Percentiles rank a stretch among this genome's conserved stretches.
phyloP scores from a whole-genome alignment of 2,329 filamentous ascomycete species.

The Ophiocordyceps camponoti-leonardi region DNA sequence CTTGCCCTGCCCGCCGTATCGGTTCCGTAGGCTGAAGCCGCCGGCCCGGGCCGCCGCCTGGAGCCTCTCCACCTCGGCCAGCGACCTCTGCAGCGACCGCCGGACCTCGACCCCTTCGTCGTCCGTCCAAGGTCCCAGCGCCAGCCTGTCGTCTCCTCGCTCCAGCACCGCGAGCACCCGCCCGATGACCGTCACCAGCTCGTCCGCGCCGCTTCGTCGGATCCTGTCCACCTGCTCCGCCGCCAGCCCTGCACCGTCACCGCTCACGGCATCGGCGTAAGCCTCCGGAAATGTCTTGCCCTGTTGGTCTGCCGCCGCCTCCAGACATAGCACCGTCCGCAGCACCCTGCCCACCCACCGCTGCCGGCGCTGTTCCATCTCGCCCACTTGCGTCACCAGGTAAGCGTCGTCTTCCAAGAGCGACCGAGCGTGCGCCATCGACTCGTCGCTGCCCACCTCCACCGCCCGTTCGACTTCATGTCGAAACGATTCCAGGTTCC shows the following conservation, averaged over 20 bases:
- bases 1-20: slow-evolving; percentile 54
- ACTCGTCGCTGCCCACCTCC: slow-evolving; percentile 20
- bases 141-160: slow-evolving; percentile 19
- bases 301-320: slow-evolving; percentile 17
- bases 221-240: slow-evolving; percentile 39
- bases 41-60: slow-evolving; percentile 24
- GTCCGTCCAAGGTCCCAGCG: slow-evolving; percentile 14
- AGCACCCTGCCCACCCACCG: slow-evolving; percentile 25
- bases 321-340: slow-evolving; percentile 28
- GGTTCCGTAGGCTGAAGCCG: slow-evolving; percentile 45
- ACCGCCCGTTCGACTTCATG: slow-evolving; percentile 30
- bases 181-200: slow-evolving; percentile 11
- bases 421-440: slow-evolving; percentile 23
- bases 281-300: slow-evolving; percentile 30
- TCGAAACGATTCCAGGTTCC: slow-evolving; percentile 53
- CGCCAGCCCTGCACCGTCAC: slow-evolving; percentile 35
- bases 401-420: slow-evolving; percentile 43
- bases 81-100: slow-evolving; percentile 20
- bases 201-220: slow-evolving; percentile 31
- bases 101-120: slow-evolving; percentile 14
- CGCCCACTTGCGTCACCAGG: slow-evolving; percentile 27
- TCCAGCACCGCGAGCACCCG: slow-evolving; percentile 11
- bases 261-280: slow-evolving; percentile 43
- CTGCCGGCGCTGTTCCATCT: slow-evolving; percentile 13
- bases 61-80: slow-evolving; percentile 29